A percentile compares a stretch with the other conserved stretches of the same genome.
Evolutionary conservation across 2,329 filamentous ascomycete species (phyloP).

Genomic region (Mollisia scopiformis): DNA sequence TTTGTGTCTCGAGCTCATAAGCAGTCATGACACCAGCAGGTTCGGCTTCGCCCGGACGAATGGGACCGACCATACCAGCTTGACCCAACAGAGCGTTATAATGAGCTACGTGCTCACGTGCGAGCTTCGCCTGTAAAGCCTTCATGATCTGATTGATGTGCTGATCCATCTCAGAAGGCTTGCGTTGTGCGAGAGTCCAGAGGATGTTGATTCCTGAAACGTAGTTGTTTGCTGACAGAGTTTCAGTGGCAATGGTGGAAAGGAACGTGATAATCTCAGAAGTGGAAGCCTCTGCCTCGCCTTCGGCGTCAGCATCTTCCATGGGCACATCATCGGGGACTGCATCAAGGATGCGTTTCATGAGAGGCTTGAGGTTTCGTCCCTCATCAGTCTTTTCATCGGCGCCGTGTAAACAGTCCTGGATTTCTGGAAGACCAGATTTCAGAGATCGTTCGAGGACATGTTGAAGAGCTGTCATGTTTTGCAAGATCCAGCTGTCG

Average conservation of each 20-base stretch:
- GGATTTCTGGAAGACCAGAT: slow-evolving; percentile 87
- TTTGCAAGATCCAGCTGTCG: slow-evolving; percentile 86
- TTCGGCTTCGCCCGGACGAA: slow-evolving; percentile 49
- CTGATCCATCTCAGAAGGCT: slow-evolving; percentile 84
- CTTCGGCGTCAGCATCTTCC: slow-evolving; percentile 80
- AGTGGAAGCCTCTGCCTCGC: slow-evolving; percentile 77
- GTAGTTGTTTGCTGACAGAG: slow-evolving; percentile 79
- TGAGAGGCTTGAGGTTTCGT: slow-evolving; percentile 71
- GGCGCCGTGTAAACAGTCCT: slow-evolving; percentile 83
- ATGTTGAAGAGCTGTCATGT: slow-evolving; percentile 78
- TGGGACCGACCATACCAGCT: slow-evolving; percentile 39
- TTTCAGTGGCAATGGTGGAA: slow-evolving; percentile 85
- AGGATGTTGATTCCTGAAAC: slow-evolving; percentile 89
- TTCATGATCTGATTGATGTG: slow-evolving; percentile 92
- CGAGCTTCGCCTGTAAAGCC: slow-evolving; percentile 86
- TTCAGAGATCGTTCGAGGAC: slow-evolving; percentile 87
- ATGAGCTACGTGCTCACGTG: slow-evolving; percentile 87
- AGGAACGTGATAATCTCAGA: slow-evolving; percentile 88
- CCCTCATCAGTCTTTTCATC: slow-evolving; percentile 72
- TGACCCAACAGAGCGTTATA: slow-evolving; percentile 63
- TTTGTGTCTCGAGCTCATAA: slow-evolving; percentile 86
- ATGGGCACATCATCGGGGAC: slow-evolving; percentile 79
- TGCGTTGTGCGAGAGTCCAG: slow-evolving; percentile 86
- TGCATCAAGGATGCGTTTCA: slow-evolving; percentile 84
- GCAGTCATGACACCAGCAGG: slow-evolving; percentile 63